A percentile compares a stretch with the other conserved stretches of the same genome.
Conservation (phyloP, 106 monocot genomes). For the Dendrobium officinale region DNA sequence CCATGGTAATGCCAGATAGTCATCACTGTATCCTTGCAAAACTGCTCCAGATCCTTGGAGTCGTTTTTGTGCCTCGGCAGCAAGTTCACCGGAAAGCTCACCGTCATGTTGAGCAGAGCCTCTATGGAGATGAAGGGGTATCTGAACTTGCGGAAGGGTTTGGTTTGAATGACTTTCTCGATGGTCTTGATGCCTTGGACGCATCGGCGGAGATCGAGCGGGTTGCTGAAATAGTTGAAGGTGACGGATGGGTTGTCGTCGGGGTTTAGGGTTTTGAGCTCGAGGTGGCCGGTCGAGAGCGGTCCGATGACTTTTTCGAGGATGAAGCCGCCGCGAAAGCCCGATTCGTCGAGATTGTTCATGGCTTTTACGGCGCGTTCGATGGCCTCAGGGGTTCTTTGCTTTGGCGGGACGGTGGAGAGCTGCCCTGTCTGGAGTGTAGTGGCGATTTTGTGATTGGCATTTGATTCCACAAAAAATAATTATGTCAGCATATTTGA, state of each 20-base stretch:
- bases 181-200: conserved; percentile 57
- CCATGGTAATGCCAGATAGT: conserved; percentile 98
- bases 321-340: conserved; percentile 73
- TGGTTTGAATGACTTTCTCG: conserved; percentile 51
- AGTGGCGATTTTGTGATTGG: background rate
- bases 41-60: conserved; percentile 56
- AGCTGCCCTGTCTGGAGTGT: conserved; percentile 51
- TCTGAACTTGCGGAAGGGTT: conserved; percentile 44
- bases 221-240: conserved; percentile 81
- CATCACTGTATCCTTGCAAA: conserved; percentile 76
- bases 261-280: conserved; percentile 44
- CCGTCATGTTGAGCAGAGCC: conserved; percentile 58
- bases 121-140: conserved; percentile 41
- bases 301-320: conserved; percentile 74
- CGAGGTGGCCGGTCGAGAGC: conserved; percentile 52
- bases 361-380: conserved; percentile 20
- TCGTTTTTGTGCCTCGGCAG: conserved; percentile 53
- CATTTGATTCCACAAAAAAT: no score
- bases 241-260: conserved; percentile 68
- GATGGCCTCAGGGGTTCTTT: conserved; percentile 61
- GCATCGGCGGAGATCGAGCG: conserved; percentile 65
- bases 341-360: conserved; percentile 12
- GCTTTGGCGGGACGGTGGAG: conserved; percentile 49
- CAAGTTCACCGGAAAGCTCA: conserved; percentile 46
- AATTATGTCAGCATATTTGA: no score